Evolutionary conservation across 2,329 filamentous ascomycete genomes (phyloP).

Genomic region (Neofusicoccum parvum): DNA sequence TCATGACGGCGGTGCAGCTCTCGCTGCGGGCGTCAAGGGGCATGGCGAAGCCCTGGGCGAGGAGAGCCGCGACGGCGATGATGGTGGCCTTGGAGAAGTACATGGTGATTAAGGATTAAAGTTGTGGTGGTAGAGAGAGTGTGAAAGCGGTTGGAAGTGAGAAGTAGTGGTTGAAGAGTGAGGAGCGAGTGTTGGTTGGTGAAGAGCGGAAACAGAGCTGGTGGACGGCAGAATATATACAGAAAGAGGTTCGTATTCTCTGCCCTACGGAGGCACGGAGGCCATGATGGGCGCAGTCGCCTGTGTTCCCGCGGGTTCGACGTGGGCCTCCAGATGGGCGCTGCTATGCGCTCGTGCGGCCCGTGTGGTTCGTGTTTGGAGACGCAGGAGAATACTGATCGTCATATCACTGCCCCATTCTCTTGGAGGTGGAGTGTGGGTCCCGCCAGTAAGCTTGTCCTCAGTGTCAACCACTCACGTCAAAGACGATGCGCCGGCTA

Average conservation of each 20-base stretch:
- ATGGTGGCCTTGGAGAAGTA: constrained; percentile 20
- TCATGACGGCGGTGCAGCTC: constrained; percentile 1
- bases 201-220: neutral
- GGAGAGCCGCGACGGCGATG: constrained; percentile 20
- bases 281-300: neutral
- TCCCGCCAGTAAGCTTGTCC: neutral
- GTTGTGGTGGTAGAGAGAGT: neutral
- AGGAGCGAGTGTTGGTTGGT: constrained; percentile 13
- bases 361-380: constrained; percentile 17
- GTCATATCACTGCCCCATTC: neutral
- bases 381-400: constrained; percentile 10
- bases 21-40: constrained; percentile 12
- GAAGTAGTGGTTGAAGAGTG: neutral
- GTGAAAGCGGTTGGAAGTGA: neutral
- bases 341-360: neutral
- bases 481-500: neutral
- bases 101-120: constrained; percentile 19
- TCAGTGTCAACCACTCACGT: neutral
- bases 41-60: constrained; percentile 13
- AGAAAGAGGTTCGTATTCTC: constrained; percentile 3
- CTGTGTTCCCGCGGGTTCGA: constrained; percentile 2
- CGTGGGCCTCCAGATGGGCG: neutral
- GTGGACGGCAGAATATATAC: constrained; percentile 1
- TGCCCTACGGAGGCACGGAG: neutral
- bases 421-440: neutral